These are phyloP conservation scores for Maudiozyma saulgeensis DNA, from an alignment of 805 yeast genomes.

Conservation along the genomic window DNA sequence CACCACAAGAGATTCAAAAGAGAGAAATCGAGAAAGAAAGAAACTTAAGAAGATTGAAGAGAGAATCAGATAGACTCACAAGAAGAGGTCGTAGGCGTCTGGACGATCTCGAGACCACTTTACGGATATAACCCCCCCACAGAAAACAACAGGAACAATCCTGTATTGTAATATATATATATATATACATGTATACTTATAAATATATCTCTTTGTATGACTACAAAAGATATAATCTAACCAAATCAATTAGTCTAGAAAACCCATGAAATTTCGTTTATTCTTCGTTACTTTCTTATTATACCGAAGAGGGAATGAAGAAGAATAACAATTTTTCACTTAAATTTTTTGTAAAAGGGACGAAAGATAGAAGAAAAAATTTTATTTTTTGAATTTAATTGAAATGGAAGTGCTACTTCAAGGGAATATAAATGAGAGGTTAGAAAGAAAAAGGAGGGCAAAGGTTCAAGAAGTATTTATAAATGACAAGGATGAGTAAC, in stretches of 20 bases:
- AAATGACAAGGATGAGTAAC: neutral
- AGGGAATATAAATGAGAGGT: too few species aligned
- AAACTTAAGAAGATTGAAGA: constrained; percentile 79
- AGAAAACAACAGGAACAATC: too few species aligned
- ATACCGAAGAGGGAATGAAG: too few species aligned
- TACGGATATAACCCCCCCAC: constrained; percentile 1
- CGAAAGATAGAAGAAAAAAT: too few species aligned
- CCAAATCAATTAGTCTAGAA: too few species aligned
- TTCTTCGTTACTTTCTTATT: too few species aligned
- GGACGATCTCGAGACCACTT: constrained; percentile 35
- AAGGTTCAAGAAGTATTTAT: neutral
- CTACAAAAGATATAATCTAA: too few species aligned
- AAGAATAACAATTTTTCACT: too few species aligned
- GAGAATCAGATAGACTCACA: constrained; percentile 59
- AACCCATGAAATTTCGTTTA: too few species aligned
- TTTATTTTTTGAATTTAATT: neutral
- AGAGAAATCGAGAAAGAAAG: constrained; percentile 93
- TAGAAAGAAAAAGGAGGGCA: neutral
- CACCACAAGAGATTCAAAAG: constrained; percentile 89
- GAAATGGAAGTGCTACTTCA: neutral
- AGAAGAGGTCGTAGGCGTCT: constrained; percentile 37
- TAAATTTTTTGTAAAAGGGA: too few species aligned
- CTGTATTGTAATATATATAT: neutral
- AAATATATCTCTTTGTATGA: too few species aligned
- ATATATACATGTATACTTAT: neutral